Evolutionary conservation across 1,284 basidiomycete genomes (phyloP).

Genomic region (Rhodotorula sp.): DNA sequence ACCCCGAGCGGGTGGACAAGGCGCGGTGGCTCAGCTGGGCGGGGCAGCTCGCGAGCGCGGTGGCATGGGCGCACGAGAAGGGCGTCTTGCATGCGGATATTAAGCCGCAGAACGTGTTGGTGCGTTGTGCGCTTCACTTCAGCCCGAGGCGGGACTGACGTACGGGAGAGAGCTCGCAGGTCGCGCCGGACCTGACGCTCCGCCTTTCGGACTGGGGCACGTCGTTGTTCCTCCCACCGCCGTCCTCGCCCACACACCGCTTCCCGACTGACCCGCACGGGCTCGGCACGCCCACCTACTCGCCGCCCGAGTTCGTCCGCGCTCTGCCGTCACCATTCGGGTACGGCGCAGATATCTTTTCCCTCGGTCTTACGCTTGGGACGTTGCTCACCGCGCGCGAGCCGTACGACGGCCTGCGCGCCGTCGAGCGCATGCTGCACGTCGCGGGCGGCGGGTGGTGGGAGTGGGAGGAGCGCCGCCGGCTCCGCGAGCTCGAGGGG

Average conservation of each 20-base stretch:
- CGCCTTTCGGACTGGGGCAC: conserved; percentile 57
- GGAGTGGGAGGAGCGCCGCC: conserved; percentile 54
- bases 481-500: conserved; percentile 38
- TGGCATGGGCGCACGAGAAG: conserved; percentile 54
- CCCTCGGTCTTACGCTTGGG: conserved; percentile 56
- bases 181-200: conserved; percentile 29
- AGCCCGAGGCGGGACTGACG: neutral
- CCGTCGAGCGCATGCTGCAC: conserved; percentile 55
- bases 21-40: conserved; percentile 53
- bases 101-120: conserved; percentile 53
- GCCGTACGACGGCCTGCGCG: conserved; percentile 52
- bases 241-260: conserved; percentile 39
- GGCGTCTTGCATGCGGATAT: conserved; percentile 56
- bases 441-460: conserved; percentile 55
- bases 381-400: conserved; percentile 55
- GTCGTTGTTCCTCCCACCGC: conserved; percentile 51
- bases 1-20: conserved; percentile 50
- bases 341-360: conserved; percentile 57
- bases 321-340: conserved; percentile 52
- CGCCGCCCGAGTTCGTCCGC: conserved; percentile 56
- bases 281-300: conserved; percentile 57
- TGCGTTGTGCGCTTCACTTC: neutral
- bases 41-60: conserved; percentile 50
- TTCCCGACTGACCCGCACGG: conserved; percentile 52
- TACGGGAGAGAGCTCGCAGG: conserved; percentile 12